Conservation (phyloP, 345 rosid species). For the Draba incana region DNA sequence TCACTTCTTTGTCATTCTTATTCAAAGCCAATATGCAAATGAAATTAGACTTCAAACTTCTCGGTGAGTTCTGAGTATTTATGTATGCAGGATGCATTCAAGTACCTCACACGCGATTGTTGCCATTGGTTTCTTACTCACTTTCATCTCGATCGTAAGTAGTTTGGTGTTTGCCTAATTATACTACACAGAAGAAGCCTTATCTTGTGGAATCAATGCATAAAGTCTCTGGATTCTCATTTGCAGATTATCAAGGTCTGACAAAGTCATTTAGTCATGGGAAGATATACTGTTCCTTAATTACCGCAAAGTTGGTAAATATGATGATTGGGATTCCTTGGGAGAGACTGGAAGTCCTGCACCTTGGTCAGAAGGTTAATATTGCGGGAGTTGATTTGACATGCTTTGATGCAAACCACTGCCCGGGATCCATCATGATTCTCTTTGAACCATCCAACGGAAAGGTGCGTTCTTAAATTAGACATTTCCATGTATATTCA, state of each 20-base stretch:
- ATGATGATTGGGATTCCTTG: constrained; percentile 88
- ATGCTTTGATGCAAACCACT: constrained; percentile 93
- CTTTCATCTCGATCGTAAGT: constrained; percentile 98
- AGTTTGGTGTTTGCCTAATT: constrained; percentile 20
- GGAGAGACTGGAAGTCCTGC: constrained; percentile 72
- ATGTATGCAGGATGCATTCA: constrained; percentile 89
- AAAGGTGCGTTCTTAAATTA: constrained; percentile 61
- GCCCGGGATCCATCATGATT: constrained; percentile 89
- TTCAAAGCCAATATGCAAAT: not conserved
- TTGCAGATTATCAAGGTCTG: constrained; percentile 94
- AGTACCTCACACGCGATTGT: constrained; percentile 84
- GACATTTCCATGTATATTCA: not conserved
- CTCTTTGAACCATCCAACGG: constrained; percentile 88
- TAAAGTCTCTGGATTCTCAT: constrained; percentile 14
- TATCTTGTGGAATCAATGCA: constrained; percentile 8
- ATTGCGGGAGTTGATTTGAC: constrained; percentile 72
- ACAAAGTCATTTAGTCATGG: constrained; percentile 88
- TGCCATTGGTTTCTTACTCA: constrained; percentile 97
- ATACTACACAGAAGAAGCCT: constrained; percentile 12
- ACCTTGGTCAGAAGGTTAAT: constrained; percentile 67
- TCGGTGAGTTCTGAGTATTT: constrained; percentile 9
- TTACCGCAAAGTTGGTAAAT: constrained; percentile 86
- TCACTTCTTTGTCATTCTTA: constrained; percentile 3
- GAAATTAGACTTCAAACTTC: not conserved
- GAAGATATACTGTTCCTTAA: constrained; percentile 82